Conservation (phyloP, 1,284 basidiomycete genomes). For the Microbotryum scabiosae region DNA sequence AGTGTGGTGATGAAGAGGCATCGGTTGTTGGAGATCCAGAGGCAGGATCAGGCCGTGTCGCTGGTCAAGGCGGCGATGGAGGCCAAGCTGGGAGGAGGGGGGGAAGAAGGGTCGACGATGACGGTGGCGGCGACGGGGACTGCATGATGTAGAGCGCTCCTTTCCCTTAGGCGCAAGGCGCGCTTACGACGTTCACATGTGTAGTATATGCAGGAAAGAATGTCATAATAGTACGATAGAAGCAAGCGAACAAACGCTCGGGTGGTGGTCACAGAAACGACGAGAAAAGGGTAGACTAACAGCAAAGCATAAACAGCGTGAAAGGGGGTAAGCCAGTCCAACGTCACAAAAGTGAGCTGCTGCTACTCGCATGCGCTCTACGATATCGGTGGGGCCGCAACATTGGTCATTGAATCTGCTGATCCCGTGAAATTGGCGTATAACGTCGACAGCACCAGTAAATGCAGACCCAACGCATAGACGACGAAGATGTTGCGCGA, state of each 20-base stretch:
- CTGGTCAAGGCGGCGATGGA: no score
- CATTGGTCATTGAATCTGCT: neutral
- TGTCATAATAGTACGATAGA: no score
- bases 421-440: slow-evolving; percentile 40
- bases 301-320: neutral
- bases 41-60: neutral
- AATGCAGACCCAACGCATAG: slow-evolving; percentile 69
- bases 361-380: neutral
- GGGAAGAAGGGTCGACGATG: neutral
- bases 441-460: slow-evolving; percentile 67
- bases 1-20: slow-evolving; percentile 64
- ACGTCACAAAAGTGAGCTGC: neutral
- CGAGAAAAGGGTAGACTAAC: neutral
- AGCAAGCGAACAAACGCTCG: neutral
- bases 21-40: neutral
- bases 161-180: no score
- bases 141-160: neutral
- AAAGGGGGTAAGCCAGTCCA: neutral
- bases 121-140: neutral
- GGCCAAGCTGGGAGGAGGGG: neutral
- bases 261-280: neutral
- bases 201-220: no score
- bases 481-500: slow-evolving; percentile 61
- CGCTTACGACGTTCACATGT: no score
- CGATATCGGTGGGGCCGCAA: neutral